phyloP scores from a whole-genome alignment of 225 moss, liverwort and hornwort genomes.

The Pleurozium schreberi region DNA sequence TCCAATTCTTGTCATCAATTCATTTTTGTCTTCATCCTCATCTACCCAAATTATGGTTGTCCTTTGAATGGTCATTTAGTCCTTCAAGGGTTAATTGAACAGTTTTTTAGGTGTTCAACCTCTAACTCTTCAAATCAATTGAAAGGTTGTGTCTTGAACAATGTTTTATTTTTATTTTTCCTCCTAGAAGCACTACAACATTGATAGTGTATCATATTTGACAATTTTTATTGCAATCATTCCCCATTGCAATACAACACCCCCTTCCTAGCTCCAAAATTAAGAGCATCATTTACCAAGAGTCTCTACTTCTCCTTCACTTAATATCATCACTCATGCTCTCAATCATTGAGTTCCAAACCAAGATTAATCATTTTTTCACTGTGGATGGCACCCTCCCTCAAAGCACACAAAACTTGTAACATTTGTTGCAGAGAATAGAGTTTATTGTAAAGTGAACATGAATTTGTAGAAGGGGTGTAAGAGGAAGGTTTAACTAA shows the following conservation, averaged over 20 bases:
- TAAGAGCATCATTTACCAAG: background rate
- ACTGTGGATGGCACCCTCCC: background rate
- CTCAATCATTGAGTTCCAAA: background rate
- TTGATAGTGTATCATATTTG: background rate
- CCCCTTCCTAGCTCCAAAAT: background rate
- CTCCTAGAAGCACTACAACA: too few relatives aligned
- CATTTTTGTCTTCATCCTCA: background rate
- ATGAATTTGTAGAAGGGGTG: too few relatives aligned
- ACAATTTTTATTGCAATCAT: background rate
- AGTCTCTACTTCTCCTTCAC: background rate
- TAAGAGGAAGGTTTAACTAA: too few relatives aligned
- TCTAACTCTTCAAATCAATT: background rate
- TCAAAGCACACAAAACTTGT: background rate
- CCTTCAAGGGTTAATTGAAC: fast-evolving
- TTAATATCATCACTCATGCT: background rate
- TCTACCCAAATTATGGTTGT: fast-evolving
- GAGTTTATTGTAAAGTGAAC: too few relatives aligned
- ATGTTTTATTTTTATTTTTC: background rate
- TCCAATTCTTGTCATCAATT: too few relatives aligned
- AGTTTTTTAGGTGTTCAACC: fast-evolving
- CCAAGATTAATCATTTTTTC: background rate
- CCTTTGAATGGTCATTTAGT: fast-evolving
- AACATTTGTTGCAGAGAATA: background rate
- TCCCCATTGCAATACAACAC: background rate
- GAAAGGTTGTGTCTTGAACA: background rate